Evolutionary conservation across 225 moss, liverwort and hornwort species (phyloP).

Genomic region (Asterella californica): DNA sequence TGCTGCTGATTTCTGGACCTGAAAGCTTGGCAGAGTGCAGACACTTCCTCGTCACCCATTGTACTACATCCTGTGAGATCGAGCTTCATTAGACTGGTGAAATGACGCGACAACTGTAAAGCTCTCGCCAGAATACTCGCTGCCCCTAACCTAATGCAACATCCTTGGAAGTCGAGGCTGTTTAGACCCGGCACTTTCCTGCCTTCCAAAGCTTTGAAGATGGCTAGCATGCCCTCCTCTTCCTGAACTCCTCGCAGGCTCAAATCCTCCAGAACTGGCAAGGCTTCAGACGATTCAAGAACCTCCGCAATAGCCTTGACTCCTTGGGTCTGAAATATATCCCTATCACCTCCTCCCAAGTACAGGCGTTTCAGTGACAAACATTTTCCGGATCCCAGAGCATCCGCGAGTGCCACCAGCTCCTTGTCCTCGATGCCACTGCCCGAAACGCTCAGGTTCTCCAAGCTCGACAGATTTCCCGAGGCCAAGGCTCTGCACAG

Average conservation of each 20-base stretch:
- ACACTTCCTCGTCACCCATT: conserved; percentile 16
- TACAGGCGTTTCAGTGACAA: conserved; percentile 1
- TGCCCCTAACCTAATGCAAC: conserved; percentile 3
- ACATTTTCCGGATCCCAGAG: conserved; percentile 12
- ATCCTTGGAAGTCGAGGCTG: conserved; percentile 16
- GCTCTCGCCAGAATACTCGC: conserved; percentile 8
- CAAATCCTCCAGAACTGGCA: conserved; percentile 17
- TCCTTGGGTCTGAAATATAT: background rate
- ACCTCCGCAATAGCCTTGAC: conserved; percentile 10
- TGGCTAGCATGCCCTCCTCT: conserved; percentile 11
- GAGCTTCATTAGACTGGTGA: conserved; percentile 6
- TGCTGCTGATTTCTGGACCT: background rate
- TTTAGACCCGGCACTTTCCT: background rate
- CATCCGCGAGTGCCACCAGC: background rate
- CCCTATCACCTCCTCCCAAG: conserved; percentile 10
- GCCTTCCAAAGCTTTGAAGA: conserved; percentile 11
- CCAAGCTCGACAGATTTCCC: conserved; percentile 3
- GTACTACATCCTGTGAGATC: conserved; percentile 15
- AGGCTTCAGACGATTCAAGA: background rate
- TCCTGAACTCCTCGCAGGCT: conserved; percentile 8
- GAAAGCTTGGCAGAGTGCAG: background rate
- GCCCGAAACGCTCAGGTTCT: conserved; percentile 1
- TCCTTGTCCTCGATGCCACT: conserved; percentile 7
- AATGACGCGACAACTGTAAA: background rate
- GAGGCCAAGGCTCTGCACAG: conserved; percentile 2